Evolutionary conservation across 1,284 basidiomycete species (phyloP).

Genomic region (Cutaneotrichosporon sp.): DNA sequence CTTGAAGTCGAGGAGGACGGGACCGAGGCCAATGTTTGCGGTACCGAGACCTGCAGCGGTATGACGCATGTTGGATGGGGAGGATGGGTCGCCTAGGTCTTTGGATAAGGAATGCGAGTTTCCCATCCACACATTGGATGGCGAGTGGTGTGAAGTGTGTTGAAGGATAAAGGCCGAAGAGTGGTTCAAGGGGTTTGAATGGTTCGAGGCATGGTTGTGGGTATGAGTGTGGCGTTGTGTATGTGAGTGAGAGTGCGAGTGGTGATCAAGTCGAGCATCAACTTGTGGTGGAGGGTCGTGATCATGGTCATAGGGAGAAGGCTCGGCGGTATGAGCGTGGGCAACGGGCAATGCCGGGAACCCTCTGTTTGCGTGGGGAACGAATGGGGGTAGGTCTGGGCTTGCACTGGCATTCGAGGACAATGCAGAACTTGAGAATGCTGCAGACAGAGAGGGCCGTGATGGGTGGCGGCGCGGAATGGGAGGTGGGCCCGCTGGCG

Average conservation of each 20-base stretch:
- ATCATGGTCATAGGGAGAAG: constrained; percentile 7
- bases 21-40: constrained; percentile 21
- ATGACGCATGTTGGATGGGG: constrained; percentile 6
- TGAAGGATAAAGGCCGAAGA: not conserved
- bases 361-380: not conserved
- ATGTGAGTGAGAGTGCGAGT: not conserved
- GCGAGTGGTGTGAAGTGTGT: constrained; percentile 8
- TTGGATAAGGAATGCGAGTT: constrained; percentile 9
- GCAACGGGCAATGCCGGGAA: not conserved
- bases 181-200: not conserved
- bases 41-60: constrained; percentile 14
- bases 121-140: constrained; percentile 10
- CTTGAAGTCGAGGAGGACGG: constrained; percentile 28
- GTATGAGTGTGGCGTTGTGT: not conserved
- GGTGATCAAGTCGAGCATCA: not conserved
- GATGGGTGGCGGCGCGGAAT: constrained; percentile 25
- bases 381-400: constrained; percentile 6
- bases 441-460: constrained; percentile 11
- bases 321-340: not conserved
- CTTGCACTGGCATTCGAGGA: constrained; percentile 6
- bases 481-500: constrained; percentile 17
- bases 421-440: not conserved
- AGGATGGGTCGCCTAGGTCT: constrained; percentile 4
- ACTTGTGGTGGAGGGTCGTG: not conserved
- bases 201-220: not conserved